Conservation (phyloP, 495 filamentous ascomycete species). For the Chlorociboria aeruginascens region DNA sequence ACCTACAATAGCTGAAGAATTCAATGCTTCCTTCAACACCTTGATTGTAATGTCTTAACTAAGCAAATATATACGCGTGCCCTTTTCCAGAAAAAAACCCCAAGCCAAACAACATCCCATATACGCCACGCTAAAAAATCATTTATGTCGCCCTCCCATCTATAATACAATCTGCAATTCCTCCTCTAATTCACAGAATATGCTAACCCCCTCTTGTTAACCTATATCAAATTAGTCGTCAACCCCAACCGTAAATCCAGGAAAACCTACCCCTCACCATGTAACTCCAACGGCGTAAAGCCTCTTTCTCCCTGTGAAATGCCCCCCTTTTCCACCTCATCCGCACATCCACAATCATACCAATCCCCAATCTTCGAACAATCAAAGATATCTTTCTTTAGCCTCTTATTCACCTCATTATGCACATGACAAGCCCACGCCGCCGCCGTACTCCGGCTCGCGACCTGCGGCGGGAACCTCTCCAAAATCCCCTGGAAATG, state of each 20-base stretch:
- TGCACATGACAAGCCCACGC: constrained; percentile 93
- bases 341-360: constrained; percentile 93
- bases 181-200: background rate
- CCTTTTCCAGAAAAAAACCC: no score
- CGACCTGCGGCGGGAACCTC: constrained; percentile 85
- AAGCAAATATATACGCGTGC: no score
- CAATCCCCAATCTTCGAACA: constrained; percentile 82
- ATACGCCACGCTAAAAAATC: constrained; percentile 10
- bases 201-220: constrained; percentile 17
- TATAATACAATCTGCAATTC: background rate
- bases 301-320: constrained; percentile 4
- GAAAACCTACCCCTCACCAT: constrained; percentile 25
- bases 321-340: constrained; percentile 33
- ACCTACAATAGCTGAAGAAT: no score
- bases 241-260: background rate
- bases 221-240: constrained; percentile 7
- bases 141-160: background rate
- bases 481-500: constrained; percentile 78
- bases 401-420: constrained; percentile 82
- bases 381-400: constrained; percentile 74
- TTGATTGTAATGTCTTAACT: no score
- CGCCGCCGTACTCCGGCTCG: constrained; percentile 67
- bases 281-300: constrained; percentile 23
- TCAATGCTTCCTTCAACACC: no score
- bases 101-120: background rate